These are phyloP conservation scores for Remersonia thermophila DNA, from an alignment of 2,329 filamentous ascomycete genomes.

Conservation along the genomic window DNA sequence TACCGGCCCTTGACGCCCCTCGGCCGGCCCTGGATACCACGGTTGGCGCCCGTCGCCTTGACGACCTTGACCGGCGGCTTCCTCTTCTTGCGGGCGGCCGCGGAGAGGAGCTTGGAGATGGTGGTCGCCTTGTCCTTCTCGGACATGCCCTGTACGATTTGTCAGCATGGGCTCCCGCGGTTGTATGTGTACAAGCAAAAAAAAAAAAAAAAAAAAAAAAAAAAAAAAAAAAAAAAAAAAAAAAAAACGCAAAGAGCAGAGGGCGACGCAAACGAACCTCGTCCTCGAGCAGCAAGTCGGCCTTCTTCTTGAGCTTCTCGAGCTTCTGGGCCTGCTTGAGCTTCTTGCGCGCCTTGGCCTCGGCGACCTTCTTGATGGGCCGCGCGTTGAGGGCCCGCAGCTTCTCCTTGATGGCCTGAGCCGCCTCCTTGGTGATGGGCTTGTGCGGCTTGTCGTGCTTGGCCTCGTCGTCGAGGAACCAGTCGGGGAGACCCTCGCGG, in stretches of 20 bases:
- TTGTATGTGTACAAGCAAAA: too few relatives aligned
- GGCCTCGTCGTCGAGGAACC: constrained; percentile 90
- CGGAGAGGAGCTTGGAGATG: constrained; percentile 71
- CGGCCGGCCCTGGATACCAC: constrained; percentile 73
- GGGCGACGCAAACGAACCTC: constrained; percentile 33
- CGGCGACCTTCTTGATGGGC: constrained; percentile 97
- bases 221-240: background rate
- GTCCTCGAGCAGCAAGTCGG: constrained; percentile 75
- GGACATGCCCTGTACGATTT: constrained; percentile 48
- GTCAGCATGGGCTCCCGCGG: too few relatives aligned
- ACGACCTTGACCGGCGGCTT: constrained; percentile 76
- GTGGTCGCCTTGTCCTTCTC: constrained; percentile 90
- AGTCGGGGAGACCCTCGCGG: constrained; percentile 82
- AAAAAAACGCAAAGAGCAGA: background rate
- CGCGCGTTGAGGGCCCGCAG: constrained; percentile 82
- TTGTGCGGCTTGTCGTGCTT: constrained; percentile 73
- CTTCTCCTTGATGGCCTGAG: constrained; percentile 89
- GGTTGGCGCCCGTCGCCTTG: constrained; percentile 74
- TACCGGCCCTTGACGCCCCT: constrained; percentile 91
- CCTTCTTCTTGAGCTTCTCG: constrained; percentile 96
- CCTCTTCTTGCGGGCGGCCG: constrained; percentile 67
- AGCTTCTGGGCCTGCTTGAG: constrained; percentile 81
- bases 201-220: too few relatives aligned
- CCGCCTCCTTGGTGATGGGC: constrained; percentile 85
- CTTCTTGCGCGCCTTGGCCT: constrained; percentile 94